phyloP scores from a whole-genome alignment of 208 protist genomes.

The Angomonas deanei region DNA sequence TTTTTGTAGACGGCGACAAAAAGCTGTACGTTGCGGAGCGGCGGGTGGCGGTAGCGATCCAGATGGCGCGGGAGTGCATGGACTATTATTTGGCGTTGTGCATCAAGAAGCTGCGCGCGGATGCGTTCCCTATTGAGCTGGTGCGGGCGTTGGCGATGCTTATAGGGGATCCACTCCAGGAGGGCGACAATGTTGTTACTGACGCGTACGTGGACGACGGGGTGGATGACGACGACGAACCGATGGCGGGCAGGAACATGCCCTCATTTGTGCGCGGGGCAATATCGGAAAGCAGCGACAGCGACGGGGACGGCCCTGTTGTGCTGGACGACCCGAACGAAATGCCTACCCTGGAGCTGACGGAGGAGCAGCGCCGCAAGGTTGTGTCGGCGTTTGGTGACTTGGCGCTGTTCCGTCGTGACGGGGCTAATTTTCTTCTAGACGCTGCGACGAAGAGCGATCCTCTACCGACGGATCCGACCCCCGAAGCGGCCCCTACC shows the following conservation, averaged over 20 bases:
- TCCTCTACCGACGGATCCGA: background rate
- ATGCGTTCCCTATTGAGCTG: slow-evolving; percentile 63
- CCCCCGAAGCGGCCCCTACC: background rate
- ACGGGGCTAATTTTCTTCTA: background rate
- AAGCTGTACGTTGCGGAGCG: slow-evolving; percentile 68
- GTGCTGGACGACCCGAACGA: slow-evolving; percentile 17
- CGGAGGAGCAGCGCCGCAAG: slow-evolving; percentile 39
- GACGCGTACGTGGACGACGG: slow-evolving; percentile 12
- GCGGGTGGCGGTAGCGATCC: slow-evolving; percentile 35
- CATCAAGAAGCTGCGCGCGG: slow-evolving; percentile 69
- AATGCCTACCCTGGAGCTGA: slow-evolving; percentile 28
- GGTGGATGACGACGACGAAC: slow-evolving; percentile 12
- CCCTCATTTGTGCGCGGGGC: slow-evolving; percentile 30
- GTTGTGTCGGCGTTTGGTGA: slow-evolving; percentile 53
- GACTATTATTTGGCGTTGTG: slow-evolving; percentile 81
- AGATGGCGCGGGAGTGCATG: slow-evolving; percentile 68
- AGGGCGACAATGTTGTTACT: slow-evolving; percentile 5
- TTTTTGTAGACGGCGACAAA: slow-evolving; percentile 82
- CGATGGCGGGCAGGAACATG: slow-evolving; percentile 13
- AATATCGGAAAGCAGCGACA: slow-evolving; percentile 2
- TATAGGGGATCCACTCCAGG: slow-evolving; percentile 53
- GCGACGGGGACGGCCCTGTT: slow-evolving; percentile 10
- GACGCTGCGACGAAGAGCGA: slow-evolving; percentile 1
- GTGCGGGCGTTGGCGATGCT: slow-evolving; percentile 39
- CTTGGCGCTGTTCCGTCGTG: slow-evolving; percentile 52